Percentiles rank a stretch among this genome's conserved stretches.
Conservation (phyloP, 371 early-diverging fungal genomes). For the Smittium culicis region DNA sequence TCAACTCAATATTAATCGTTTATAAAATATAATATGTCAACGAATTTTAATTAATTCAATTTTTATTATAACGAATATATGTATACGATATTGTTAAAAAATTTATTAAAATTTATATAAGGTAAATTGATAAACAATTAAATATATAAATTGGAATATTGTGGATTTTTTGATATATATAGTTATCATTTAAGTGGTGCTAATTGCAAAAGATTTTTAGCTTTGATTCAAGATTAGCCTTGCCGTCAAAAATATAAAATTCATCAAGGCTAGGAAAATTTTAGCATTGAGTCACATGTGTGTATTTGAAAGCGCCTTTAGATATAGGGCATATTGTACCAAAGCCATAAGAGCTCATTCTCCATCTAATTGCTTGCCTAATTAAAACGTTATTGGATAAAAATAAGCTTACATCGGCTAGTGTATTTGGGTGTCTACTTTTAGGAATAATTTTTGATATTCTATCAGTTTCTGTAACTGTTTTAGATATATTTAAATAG, state of each 20-base stretch:
- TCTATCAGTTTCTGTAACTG: neutral
- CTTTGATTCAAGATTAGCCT: neutral
- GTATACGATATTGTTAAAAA: too few relatives aligned
- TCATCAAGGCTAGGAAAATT: neutral
- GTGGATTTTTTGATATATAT: too few relatives aligned
- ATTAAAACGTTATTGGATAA: neutral
- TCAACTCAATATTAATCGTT: too few relatives aligned
- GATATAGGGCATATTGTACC: neutral
- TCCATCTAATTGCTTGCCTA: neutral
- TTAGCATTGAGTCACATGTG: neutral
- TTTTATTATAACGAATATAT: too few relatives aligned
- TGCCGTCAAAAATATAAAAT: neutral
- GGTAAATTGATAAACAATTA: too few relatives aligned
- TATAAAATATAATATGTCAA: too few relatives aligned
- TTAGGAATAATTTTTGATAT: neutral
- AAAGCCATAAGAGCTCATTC: neutral
- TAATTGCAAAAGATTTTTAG: neutral
- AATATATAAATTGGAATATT: too few relatives aligned
- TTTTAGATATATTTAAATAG: neutral
- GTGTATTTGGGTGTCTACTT: neutral
- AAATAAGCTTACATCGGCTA: neutral
- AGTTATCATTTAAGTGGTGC: neutral
- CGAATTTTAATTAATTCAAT: too few relatives aligned
- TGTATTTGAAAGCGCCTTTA: neutral
- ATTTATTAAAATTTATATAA: too few relatives aligned